Base-by-base conservation (phyloP, 257 asterid genomes). In the Solanum gandarillasii region DNA sequence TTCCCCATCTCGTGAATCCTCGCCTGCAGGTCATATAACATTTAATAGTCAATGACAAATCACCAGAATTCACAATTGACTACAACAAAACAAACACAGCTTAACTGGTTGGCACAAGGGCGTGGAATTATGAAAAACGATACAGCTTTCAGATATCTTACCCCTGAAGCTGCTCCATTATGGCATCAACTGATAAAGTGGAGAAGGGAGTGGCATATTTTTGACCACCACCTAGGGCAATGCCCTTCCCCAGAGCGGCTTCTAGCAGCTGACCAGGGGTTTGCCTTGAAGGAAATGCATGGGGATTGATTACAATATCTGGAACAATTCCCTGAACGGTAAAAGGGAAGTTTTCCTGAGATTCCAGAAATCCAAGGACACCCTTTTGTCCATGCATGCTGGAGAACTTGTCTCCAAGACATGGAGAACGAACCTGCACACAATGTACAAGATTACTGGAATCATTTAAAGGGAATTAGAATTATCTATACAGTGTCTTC, bases 371-470 rank as follows among this genome's bases (percentile, higher is more conserved):
- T 48, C 99, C 99, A 62, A 97, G 88, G 83, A 97, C 99, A 86
- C 99, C 99, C 92, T 97, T 97, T 90, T 97, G 98, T 74, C 99
- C 98, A 83, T 97, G 99, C 99, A 97, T 96, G 92, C 99, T 97
- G 2, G 99, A 95, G 84, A 95, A 97, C 86, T 97, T 97, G 91
- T 95, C 99, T 35, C 99, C 99, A 18, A 95, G 96, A 60, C 98
- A 92, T 11, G 99, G 99, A 72, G 95, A 31, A 55, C 99, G 98
- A 90, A 95, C 98, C 99, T 94, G 94, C 87, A 92, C n/a, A 46
- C n/a, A 52, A 79, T 7, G 48, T 18, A 25, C 55, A 83, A 43
- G n/a, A 62, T 39, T 7, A 86, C 84, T 78, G 62, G 65, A 41
- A 41, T 78, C 62, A 78, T 25, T 78, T 7, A 14, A 78, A 78